Base-by-base conservation (phyloP, 1,284 basidiomycete genomes). In the Phellinidium pouzarii region DNA sequence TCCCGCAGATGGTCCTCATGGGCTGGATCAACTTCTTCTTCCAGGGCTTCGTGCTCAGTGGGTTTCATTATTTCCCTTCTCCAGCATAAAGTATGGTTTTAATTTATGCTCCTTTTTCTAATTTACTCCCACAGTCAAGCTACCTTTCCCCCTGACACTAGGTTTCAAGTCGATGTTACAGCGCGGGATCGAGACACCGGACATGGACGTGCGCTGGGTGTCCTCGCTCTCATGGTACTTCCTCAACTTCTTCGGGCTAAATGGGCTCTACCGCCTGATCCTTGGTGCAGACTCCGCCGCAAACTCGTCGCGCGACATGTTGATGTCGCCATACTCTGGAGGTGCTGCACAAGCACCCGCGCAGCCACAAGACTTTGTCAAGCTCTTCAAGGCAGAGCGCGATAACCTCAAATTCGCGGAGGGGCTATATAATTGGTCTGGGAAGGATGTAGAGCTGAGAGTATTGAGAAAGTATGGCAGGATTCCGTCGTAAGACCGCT, bases 11-110 rank as follows among this genome's bases (percentile, higher is more conserved):
- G 85, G 78, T 98, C 59, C 94, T 99, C 62, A 99, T 99, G 96
- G 95, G 94, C 58, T 99, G 96, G 91, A 96, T 99, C 74, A 97
- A 95, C 71, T 94, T 95, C 69, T 99, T 99, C 82, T 99, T 99
- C 73, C 90, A 92, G 59, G 95, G 95, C 29, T 98, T 99, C 66
- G 90, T 99, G 49, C 79, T 97, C 56, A 96, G 95, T 97, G 67
- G 68, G 92, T 83, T 44, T 54, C n/a, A n/a, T 36, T 34, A 36
- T 38, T 40, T 42, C 38, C 25, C 38, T 22, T 27, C 17, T 34
- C 6, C 9, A 34, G 14, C 11, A 7, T 7, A 11, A 14, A 34
- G 31, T 8, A 14, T 11, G 3, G 6, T 11, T 8, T 34, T 8
- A 14, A 7, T 14, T 34, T 8, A 8, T 14, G 3, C 31, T 8